Evolutionary conservation across 2,329 filamentous ascomycete genomes (phyloP), one percentile per base, ranked within the genome.

Genomic region (Orbilia brochopaga): DNA sequence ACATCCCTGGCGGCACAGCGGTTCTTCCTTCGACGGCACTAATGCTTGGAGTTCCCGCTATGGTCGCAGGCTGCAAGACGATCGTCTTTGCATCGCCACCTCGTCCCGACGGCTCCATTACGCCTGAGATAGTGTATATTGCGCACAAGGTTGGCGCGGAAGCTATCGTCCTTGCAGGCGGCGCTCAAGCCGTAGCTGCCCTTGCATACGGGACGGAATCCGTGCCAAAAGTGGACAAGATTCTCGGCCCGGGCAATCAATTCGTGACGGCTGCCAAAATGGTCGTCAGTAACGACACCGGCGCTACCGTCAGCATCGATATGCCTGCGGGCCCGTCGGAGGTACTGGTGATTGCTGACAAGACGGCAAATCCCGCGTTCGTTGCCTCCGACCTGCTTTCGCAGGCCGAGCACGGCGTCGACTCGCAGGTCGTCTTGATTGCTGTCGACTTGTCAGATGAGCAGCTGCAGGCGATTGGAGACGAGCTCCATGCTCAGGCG

Each of bases 181-280:
- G 94, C 73, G 94, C 93, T 0, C 94, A 99, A 81, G 94, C 94
- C 48, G 88, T 99, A 40, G 94, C 93, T 19, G 94, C 94, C 53
- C 90, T 99, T 88, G 94, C 94, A 1, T 99, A 99, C 81, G 94
- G 94, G 53, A 99, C 94, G 0, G 90, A 97, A 80, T 93, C 88
- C 76, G 87, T 99, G 56, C 90, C 84, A 80, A 99, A 99, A 83
- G 94, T 99, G 6, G 94, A 99, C 84, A 99, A 99, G 86, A 97
- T 99, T 76, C 86, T 97, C 11, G 94, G 94, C 0, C 94, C 94
- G 1, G 94, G 94, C 37, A 99, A 99, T 81, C 94, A 97, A 80
- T 99, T 97, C 78, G 94, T 99, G 44, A 99, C 94, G 0, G 94
- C 94, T 0, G 94, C 91, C 58, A 99, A 99, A 85, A 99, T 99